Evolutionary conservation across 768 basidiomycete genomes (phyloP), one percentile per base, ranked within the genome.

Genomic region (Strobilomyces dryophilus): DNA sequence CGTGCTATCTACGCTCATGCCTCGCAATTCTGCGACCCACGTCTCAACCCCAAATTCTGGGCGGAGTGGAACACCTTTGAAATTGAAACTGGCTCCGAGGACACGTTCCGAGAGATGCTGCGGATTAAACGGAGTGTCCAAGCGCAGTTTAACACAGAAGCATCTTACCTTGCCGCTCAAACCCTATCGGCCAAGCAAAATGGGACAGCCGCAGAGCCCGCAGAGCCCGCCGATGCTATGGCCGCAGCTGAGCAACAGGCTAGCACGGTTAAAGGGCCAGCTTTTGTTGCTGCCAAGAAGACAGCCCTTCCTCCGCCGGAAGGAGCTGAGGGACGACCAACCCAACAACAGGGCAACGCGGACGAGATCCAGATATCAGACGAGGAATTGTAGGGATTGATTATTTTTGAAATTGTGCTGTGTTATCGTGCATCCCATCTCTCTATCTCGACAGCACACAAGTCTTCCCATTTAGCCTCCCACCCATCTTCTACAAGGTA

Each of bases 101-200:
- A 99, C 67, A 99, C 97, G 0, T 99, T 99, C 85, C 79, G 86
- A 57, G 90, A 92, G 73, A 92, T 92, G 89, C 68, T 93, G 53
- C 85, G 95, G 35, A 97, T 98, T 76, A 97, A 95, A 73, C 85
- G 97, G 52, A 94, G 95, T 61, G 97, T 99, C 15, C 97, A 99
- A 71, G 94, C 95, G 26, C 91, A 94, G 65, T 99, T 97, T 78
- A 98, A 99, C 70, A 99, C 97, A 3, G 95, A 98, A 71, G 89
- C 88, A 43, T 89, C 87, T 41, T 95, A 93, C 70, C 76, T 97
- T 51, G 92, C 92, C 8, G 95, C 95, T 11, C 92, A 97, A 72
- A 87, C 94, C 10, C 74, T 87, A 50, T 85, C 85, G 3, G 83
- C 87, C 21, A 76, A 79, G 52, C 78, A 84, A 56, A 85, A 79